These are phyloP conservation scores for Aspergillus quadricinctus DNA, from an alignment of 2,329 filamentous ascomycete genomes.

Conservation along the genomic window DNA sequence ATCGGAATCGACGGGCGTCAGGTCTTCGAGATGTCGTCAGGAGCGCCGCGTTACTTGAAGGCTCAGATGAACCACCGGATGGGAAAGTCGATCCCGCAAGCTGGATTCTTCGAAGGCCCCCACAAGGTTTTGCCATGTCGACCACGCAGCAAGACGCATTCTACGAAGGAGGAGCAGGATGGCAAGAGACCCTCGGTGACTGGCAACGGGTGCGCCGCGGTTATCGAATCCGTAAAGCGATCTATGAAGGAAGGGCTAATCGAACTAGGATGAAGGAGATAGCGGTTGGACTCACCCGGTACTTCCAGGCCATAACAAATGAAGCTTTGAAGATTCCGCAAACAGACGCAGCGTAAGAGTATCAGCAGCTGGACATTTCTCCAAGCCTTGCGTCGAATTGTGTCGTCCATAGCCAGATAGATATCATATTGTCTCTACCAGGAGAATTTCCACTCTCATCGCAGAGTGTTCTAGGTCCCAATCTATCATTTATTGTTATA, in stretches of 20 bases:
- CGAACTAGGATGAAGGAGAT: slow-evolving; percentile 29
- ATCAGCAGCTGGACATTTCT: neutral
- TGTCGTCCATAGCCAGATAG: neutral
- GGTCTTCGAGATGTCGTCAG: slow-evolving; percentile 27
- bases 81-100: slow-evolving; percentile 36
- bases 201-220: slow-evolving; percentile 35
- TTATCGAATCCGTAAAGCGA: slow-evolving; percentile 34
- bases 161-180: slow-evolving; percentile 38
- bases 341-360: neutral
- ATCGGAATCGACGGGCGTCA: slow-evolving; percentile 27
- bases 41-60: slow-evolving; percentile 29
- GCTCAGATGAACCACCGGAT: slow-evolving; percentile 37
- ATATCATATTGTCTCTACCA: slow-evolving; percentile 1
- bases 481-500: slow-evolving; percentile 7
- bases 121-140: slow-evolving; percentile 35
- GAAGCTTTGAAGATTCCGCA: slow-evolving; percentile 1
- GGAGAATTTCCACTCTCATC: neutral
- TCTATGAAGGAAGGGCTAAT: slow-evolving; percentile 35
- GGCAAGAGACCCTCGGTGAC: slow-evolving; percentile 37
- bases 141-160: slow-evolving; percentile 33
- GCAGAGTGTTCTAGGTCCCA: neutral
- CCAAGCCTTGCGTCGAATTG: neutral
- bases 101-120: slow-evolving; percentile 39
- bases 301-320: slow-evolving; percentile 14
- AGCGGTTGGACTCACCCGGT: slow-evolving; percentile 16